These are phyloP conservation scores for Prunella vulgaris DNA, from an alignment of 257 asterid genomes.

Conservation along the genomic window DNA sequence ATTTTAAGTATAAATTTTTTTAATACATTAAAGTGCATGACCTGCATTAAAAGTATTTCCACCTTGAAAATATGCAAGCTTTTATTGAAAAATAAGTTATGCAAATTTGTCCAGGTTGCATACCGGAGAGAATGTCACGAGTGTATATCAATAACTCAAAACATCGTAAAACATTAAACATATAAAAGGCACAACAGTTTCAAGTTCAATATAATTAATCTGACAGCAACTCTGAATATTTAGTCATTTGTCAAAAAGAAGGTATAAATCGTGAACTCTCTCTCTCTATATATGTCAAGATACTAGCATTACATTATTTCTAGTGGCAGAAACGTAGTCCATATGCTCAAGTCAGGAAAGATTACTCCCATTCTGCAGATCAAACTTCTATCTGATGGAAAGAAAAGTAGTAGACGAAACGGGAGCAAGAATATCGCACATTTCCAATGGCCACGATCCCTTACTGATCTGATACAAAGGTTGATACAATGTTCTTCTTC, in stretches of 20 bases:
- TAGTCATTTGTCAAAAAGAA: conserved; percentile 8
- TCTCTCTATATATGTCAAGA: neutral
- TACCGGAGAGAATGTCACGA: no score
- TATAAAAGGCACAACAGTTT: neutral
- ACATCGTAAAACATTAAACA: neutral
- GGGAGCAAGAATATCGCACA: conserved; percentile 22
- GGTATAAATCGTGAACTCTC: neutral
- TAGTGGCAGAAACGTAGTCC: neutral
- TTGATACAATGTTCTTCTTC: conserved; percentile 69
- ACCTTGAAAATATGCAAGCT: no score
- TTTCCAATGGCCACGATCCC: conserved; percentile 16
- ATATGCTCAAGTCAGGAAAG: neutral
- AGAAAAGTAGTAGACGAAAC: neutral
- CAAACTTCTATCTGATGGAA: neutral
- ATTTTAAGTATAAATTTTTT: no score
- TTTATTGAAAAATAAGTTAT: no score
- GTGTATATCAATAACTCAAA: no score
- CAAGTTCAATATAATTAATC: neutral
- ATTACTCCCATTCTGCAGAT: conserved; percentile 11
- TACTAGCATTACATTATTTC: conserved; percentile 9
- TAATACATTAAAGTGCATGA: no score
- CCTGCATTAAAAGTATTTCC: no score
- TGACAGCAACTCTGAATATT: neutral
- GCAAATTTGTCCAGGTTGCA: no score
- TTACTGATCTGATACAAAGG: conserved; percentile 42